Conservation (phyloP, 495 filamentous ascomycete species). For the Gamarada debralockiae region DNA sequence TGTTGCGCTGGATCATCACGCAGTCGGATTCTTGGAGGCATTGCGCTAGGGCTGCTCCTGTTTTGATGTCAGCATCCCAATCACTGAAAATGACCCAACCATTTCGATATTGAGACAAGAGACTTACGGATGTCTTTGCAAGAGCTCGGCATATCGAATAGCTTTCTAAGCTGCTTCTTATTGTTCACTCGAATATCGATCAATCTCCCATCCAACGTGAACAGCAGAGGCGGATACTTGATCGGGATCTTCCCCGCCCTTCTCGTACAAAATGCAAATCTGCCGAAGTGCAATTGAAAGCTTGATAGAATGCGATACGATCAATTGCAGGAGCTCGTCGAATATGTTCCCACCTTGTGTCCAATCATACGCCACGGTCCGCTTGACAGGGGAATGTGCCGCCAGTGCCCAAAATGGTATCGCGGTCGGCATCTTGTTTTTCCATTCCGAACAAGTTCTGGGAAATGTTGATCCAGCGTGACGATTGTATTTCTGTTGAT, state of each 20-base stretch:
- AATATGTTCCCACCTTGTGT: neutral
- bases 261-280: neutral
- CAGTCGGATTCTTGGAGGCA: conserved; percentile 96
- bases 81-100: too few relatives aligned
- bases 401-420: neutral
- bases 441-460: neutral
- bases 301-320: neutral
- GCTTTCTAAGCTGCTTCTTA: neutral
- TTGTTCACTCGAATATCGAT: neutral
- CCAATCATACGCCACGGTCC: too few relatives aligned
- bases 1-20: conserved; percentile 85
- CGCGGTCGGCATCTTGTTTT: neutral
- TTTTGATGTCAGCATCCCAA: neutral
- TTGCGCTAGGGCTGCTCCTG: conserved; percentile 85
- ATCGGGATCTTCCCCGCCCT: neutral
- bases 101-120: too few relatives aligned
- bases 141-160: conserved; percentile 78
- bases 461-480: neutral
- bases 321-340: neutral
- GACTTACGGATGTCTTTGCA: conserved; percentile 92
- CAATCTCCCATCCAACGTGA: neutral
- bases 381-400: too few relatives aligned
- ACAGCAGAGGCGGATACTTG: neutral
- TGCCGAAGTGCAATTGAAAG: neutral
- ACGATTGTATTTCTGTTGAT: neutral